These are phyloP conservation scores for Pestalotiopsis sp. DNA, from an alignment of 2,329 filamentous ascomycete genomes.

Conservation along the genomic window DNA sequence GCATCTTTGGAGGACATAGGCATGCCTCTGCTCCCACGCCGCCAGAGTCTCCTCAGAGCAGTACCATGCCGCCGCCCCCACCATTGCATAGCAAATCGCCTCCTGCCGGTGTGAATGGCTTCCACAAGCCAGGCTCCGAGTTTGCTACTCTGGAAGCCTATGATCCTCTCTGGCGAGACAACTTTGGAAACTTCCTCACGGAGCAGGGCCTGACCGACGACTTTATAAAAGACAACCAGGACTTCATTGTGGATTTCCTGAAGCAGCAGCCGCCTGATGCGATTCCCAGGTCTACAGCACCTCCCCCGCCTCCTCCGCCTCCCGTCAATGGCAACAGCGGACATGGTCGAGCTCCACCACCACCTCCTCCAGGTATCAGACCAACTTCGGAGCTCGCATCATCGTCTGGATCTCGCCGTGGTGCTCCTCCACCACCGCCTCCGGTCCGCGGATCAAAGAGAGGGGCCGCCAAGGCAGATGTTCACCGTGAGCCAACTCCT, in stretches of 20 bases:
- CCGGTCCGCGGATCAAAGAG: conserved; percentile 58
- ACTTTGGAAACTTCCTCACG: conserved; percentile 66
- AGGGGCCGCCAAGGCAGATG: conserved; percentile 45
- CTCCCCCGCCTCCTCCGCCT: conserved; percentile 42
- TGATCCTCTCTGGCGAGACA: conserved; percentile 66
- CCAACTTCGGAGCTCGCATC: conserved; percentile 32
- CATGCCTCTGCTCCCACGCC: conserved; percentile 62
- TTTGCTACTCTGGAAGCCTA: conserved; percentile 66
- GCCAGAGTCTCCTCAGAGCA: conserved; percentile 57
- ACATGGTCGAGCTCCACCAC: conserved; percentile 28
- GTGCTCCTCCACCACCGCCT: conserved; percentile 56
- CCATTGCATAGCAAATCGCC: conserved; percentile 39
- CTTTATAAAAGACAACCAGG: conserved; percentile 69
- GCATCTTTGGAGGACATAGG: conserved; percentile 63
- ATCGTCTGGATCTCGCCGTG: conserved; percentile 42
- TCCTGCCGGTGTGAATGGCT: conserved; percentile 49
- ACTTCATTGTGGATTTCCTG: conserved; percentile 69
- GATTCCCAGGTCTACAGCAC: conserved; percentile 40
- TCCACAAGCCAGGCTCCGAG: conserved; percentile 49
- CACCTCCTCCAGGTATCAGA: conserved; percentile 20
- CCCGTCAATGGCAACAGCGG: conserved; percentile 36
- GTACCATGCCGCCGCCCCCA: conserved; percentile 27
- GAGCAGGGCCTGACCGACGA: conserved; percentile 67
- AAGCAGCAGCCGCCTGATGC: conserved; percentile 54
- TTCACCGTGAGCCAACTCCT: conserved; percentile 54